Base-by-base conservation (phyloP, 345 rosid species). In the Cardamine resedifolia region DNA sequence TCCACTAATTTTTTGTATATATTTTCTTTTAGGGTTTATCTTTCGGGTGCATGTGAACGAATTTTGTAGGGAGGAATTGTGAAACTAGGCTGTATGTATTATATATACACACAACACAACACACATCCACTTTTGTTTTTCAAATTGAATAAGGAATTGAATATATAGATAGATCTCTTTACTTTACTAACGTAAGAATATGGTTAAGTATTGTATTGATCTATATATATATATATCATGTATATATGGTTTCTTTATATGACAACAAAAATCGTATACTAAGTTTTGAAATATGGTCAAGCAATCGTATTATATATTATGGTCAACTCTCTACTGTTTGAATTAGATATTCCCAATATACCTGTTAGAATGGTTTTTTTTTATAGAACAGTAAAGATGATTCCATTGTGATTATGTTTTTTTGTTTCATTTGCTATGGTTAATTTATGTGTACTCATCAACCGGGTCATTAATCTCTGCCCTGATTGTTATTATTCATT, bases 381-480 rank as follows among this genome's bases (percentile, higher is more conserved):
- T 4, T 0, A 30, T 8, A 49, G 3, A 65, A 66, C 31, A 19
- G 10, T 39, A 50, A 61, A 49, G 21, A 71, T 49, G 30, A 47
- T 24, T 48, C 49, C 20, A 14, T 48, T 31, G 34, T 36, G 50
- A 7, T 58, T 58, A 47, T 47, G 59, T 12, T 26, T 27, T 55
- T 14, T 21, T n/a, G n/a, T n/a, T 71, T 36, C 10, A 0, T 60
- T 49, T 49, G 51, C 14, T 70, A 58, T 49, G 68, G 51, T 49
- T 71, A 47, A 24, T 59, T 34, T 49, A n/a, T 36, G 38, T 26
- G 51, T 27, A 71, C 75, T 60, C 31, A 71, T 60, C 31, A 71
- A 62, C 52, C 7, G 28, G 10, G 23, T 18, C 24, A 36, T 12
- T 47, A 70, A 67, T 67, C 19, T 50, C 10, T 24, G 33, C 8